Evolutionary conservation across 495 filamentous ascomycete species (phyloP), one percentile per base, ranked within the genome.

Genomic region (Penicillium canariense): DNA sequence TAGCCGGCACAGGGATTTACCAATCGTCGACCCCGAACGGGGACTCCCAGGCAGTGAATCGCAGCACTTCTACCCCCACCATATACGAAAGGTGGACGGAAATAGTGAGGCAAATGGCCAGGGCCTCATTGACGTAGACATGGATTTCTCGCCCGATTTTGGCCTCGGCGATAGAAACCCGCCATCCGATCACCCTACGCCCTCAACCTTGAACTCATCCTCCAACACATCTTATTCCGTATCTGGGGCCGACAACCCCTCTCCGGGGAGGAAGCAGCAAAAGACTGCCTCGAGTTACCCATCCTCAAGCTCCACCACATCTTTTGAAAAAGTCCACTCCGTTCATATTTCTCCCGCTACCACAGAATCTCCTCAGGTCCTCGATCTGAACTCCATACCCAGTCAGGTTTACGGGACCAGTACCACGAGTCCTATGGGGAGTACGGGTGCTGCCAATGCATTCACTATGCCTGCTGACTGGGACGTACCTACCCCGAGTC

Each of bases 141-240:
- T 73, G 61, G 68, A 70, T 15, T 58, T 66, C 30, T 62, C 68
- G 11, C 59, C 67, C 10, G 62, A 68, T 27, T 63, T 68, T 30
- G 62, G 61, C 22, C 43, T 60, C 15, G 63, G 62, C 32, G 68
- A 71, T 6, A 56, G 58, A 27, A 68, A 67, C 15, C 62, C 68
- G 42, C 66, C 63, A 1, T 72, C 69, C 8, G 68, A 71, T 31
- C 68, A 73, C 28, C 60, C 68, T 2, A 71, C 70, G 18, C 68
- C 70, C 10, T 67, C 68, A 12, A 73, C 70, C 3, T 23, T 71
- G 52, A 71, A 71, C 28, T 71, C 70, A 3, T 71, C 67, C 6
- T 69, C 70, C 9, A 71, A 71, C 36, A 65, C 65, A 0, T 66
- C 70, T 11, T 70, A 68, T 47, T 63, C 69, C 1, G 62, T 62